These are phyloP conservation scores for Zygotorulaspora florentina DNA, from an alignment of 805 yeast genomes.

Conservation along the genomic window DNA sequence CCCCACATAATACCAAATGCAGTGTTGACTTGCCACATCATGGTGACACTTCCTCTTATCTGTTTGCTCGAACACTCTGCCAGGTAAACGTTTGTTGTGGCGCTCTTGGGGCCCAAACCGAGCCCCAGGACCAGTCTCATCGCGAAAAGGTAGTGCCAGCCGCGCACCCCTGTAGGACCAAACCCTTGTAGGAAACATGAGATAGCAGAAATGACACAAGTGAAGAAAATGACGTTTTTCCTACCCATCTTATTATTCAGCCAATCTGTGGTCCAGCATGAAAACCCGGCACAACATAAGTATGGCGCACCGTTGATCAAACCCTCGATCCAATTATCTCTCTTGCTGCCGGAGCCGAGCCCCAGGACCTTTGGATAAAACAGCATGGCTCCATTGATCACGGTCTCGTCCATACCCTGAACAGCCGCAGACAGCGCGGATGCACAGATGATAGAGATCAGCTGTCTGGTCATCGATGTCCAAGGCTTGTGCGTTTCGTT, in stretches of 20 bases:
- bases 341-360: constrained; percentile 42
- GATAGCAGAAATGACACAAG: constrained; percentile 56
- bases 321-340: constrained; percentile 54
- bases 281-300: constrained; percentile 53
- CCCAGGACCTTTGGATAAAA: constrained; percentile 57
- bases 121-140: constrained; percentile 63
- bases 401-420: constrained; percentile 78
- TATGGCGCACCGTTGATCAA: constrained; percentile 69
- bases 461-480: constrained; percentile 39
- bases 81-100: constrained; percentile 69
- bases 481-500: constrained; percentile 46
- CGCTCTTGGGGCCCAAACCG: constrained; percentile 70
- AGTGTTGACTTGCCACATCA: constrained; percentile 74
- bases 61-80: constrained; percentile 62
- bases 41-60: constrained; percentile 62
- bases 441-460: constrained; percentile 54
- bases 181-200: constrained; percentile 71
- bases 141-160: constrained; percentile 66
- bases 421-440: constrained; percentile 78
- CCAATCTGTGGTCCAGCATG: constrained; percentile 63
- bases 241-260: constrained; percentile 56
- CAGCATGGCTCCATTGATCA: constrained; percentile 66
- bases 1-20: constrained; percentile 75
- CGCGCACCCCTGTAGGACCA: constrained; percentile 38
- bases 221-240: constrained; percentile 61